A percentile compares a stretch with the other conserved stretches of the same genome.
phyloP scores from a whole-genome alignment of 148 eudicot genomes.

The Pharnaceum exiguum region DNA sequence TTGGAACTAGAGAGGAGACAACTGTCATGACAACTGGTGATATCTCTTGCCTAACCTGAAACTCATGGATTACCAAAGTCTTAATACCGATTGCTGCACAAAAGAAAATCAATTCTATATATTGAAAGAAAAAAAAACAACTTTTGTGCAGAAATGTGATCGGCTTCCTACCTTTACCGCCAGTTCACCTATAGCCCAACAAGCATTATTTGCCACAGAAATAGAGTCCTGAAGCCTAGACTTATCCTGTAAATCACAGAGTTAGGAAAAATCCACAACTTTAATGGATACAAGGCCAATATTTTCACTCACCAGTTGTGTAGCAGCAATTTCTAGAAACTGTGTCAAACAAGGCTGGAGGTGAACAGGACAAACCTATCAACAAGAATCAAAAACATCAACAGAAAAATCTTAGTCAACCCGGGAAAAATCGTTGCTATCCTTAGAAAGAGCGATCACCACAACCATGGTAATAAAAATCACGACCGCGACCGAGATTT shows the following conservation, averaged over 20 bases:
- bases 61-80: conserved; percentile 1
- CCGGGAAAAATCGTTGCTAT: neutral
- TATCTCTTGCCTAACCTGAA: conserved; percentile 81
- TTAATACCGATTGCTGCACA: neutral
- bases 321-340: conserved; percentile 77
- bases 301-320: conserved; percentile 69
- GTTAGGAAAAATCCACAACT: conserved; percentile 7
- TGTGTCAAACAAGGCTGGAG: conserved; percentile 68
- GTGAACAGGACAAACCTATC: conserved; percentile 91
- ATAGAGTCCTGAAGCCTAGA: conserved; percentile 72
- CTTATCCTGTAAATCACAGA: conserved; percentile 41
- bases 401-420: neutral
- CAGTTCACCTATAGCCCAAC: conserved; percentile 99
- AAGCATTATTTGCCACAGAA: conserved; percentile 98
- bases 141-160: neutral
- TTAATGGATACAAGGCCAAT: neutral
- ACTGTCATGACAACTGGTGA: conserved; percentile 80
- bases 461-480: neutral
- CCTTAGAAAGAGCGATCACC: too few species aligned
- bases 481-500: neutral
- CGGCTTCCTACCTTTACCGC: conserved; percentile 80
- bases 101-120: neutral
- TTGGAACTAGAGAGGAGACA: conserved; percentile 70
- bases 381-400: conserved; percentile 11
- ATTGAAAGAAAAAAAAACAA: neutral